A percentile compares a stretch with the other conserved stretches of the same genome.
phyloP scores from a whole-genome alignment of 2,329 filamentous ascomycete species.

The Fusarium nisikadoi region DNA sequence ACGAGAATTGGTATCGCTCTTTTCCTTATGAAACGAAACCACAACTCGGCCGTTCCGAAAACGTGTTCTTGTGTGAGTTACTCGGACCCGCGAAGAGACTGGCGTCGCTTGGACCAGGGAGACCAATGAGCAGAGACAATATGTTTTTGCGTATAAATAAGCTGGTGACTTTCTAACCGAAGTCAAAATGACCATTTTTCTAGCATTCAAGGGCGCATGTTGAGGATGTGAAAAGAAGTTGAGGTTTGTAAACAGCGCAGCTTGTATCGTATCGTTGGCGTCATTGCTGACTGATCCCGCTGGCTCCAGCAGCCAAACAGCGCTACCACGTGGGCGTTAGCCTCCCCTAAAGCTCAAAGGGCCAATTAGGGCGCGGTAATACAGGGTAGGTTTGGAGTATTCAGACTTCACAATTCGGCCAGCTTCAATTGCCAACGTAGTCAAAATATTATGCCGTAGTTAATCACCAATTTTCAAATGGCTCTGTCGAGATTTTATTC shows the following conservation, averaged over 20 bases:
- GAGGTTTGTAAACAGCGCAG: neutral
- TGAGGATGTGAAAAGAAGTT: accelerated
- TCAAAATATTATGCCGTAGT: too few species aligned
- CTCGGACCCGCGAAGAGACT: conserved; percentile 25
- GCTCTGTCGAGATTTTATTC: accelerated
- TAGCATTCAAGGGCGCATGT: accelerated
- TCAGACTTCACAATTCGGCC: neutral
- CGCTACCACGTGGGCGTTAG: conserved; percentile 9
- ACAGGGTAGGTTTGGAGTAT: neutral
- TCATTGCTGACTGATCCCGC: conserved; percentile 8
- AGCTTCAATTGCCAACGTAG: neutral
- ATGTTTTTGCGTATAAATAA: conserved; percentile 40
- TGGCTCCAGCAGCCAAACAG: neutral
- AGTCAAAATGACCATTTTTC: conserved; percentile 38
- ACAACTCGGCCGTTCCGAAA: neutral
- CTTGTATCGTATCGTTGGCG: neutral
- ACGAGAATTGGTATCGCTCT: accelerated
- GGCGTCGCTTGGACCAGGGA: conserved; percentile 37
- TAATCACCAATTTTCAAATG: neutral
- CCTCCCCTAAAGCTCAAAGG: accelerated
- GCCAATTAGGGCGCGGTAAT: neutral
- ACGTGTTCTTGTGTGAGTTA: neutral
- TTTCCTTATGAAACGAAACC: neutral
- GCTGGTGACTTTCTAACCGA: conserved; percentile 38
- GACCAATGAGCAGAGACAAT: conserved; percentile 38